These are phyloP conservation scores for Scedosporium aurantiacum DNA, from an alignment of 2,329 filamentous ascomycete genomes.

Conservation along the genomic window DNA sequence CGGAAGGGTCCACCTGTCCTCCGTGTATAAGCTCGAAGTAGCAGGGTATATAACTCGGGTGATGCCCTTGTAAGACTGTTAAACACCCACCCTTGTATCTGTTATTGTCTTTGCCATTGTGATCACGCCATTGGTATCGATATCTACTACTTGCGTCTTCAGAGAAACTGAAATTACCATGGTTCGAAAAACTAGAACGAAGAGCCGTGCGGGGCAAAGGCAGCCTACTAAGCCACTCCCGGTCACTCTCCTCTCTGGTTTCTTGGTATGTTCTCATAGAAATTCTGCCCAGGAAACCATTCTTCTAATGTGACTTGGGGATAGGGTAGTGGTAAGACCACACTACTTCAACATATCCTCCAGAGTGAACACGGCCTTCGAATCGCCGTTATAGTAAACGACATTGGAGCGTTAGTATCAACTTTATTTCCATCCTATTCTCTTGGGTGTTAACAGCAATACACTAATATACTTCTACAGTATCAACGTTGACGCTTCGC, in stretches of 20 bases:
- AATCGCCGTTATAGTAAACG: conserved; percentile 64
- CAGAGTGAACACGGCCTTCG: conserved; percentile 54
- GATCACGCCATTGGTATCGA: neutral
- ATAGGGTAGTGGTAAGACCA: conserved; percentile 61
- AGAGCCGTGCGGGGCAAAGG: neutral
- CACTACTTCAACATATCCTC: conserved; percentile 57
- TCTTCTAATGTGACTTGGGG: neutral
- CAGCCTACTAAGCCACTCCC: conserved; percentile 27
- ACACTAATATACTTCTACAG: conserved; percentile 17
- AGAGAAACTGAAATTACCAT: neutral
- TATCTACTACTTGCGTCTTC: neutral
- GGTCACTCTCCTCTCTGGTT: conserved; percentile 50
- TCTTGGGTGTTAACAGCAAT: neutral
- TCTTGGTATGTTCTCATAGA: conserved; percentile 30
- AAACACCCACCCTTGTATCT: neutral
- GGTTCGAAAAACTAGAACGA: neutral
- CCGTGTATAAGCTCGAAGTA: too few species aligned
- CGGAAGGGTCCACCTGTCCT: neutral
- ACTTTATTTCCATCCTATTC: neutral
- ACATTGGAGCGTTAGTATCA: conserved; percentile 46
- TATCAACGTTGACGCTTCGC: conserved; percentile 53
- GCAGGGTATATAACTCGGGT: too few species aligned
- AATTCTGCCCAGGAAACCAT: neutral
- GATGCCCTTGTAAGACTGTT: too few species aligned
- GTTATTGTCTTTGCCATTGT: neutral